These are phyloP conservation scores for Lipomyces chichibuensis DNA, from an alignment of 805 yeast genomes.

Conservation along the genomic window DNA sequence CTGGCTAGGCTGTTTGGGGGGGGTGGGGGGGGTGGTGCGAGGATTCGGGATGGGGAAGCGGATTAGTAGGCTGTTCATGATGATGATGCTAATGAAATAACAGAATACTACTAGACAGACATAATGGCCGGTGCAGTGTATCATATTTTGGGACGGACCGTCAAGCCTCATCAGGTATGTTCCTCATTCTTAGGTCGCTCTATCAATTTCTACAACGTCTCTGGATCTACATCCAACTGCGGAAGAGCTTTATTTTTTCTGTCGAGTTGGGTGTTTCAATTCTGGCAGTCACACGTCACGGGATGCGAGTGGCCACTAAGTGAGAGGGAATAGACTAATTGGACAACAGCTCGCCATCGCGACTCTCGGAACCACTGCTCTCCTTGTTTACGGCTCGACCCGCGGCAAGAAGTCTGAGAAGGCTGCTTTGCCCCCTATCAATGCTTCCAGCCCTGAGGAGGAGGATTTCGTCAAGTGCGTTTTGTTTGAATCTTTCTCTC, in stretches of 20 bases:
- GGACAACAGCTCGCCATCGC: conserved; percentile 66
- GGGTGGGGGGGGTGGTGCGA: too few relatives aligned
- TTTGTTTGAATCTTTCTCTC: conserved; percentile 19
- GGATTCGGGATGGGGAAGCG: neutral
- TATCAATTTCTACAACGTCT: too few relatives aligned
- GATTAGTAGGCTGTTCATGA: neutral
- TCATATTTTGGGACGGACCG: conserved; percentile 78
- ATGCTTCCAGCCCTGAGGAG: conserved; percentile 83
- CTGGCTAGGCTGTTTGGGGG: neutral
- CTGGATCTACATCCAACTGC: too few relatives aligned
- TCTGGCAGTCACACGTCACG: neutral
- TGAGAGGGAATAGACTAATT: neutral
- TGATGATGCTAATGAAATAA: neutral
- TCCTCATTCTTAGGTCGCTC: neutral
- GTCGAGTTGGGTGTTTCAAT: neutral
- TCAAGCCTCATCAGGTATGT: conserved; percentile 76
- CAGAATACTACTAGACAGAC: neutral
- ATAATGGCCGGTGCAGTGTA: conserved; percentile 66
- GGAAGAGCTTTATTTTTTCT: too few relatives aligned
- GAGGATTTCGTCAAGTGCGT: conserved; percentile 68
- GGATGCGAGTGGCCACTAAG: neutral
- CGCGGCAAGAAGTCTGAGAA: conserved; percentile 54
- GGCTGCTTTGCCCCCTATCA: conserved; percentile 67
- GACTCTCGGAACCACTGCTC: conserved; percentile 71
- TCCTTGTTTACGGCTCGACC: conserved; percentile 67